These are phyloP conservation scores for Aspergillus nomiae DNA, from an alignment of 2,329 filamentous ascomycete genomes.

Conservation along the genomic window DNA sequence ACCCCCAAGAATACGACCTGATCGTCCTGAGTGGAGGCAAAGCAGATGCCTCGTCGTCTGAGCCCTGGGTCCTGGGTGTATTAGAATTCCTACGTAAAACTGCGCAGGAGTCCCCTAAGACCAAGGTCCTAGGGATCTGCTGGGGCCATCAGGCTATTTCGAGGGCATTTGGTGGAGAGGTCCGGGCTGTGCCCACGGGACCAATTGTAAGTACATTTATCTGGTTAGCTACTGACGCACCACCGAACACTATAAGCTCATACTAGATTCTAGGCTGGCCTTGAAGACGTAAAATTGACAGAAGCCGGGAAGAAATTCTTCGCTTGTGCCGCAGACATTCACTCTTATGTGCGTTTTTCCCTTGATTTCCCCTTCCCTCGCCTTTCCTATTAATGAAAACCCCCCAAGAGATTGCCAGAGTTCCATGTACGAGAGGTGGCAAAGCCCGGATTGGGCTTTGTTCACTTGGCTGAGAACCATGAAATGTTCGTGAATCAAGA, in stretches of 20 bases:
- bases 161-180: slow-evolving; percentile 33
- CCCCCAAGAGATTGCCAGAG: slow-evolving; percentile 37
- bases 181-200: slow-evolving; percentile 38
- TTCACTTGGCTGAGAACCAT: slow-evolving; percentile 38
- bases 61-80: slow-evolving; percentile 49
- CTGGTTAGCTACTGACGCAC: slow-evolving; percentile 18
- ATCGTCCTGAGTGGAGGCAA: slow-evolving; percentile 49
- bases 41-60: slow-evolving; percentile 29
- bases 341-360: neutral
- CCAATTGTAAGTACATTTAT: slow-evolving; percentile 9
- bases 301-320: slow-evolving; percentile 43
- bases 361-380: no score
- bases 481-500: slow-evolving; percentile 44
- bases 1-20: slow-evolving; percentile 44
- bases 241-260: no score
- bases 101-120: slow-evolving; percentile 28
- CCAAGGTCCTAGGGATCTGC: slow-evolving; percentile 43
- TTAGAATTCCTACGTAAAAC: slow-evolving; percentile 43
- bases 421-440: slow-evolving; percentile 46
- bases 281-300: slow-evolving; percentile 38
- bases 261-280: slow-evolving; percentile 31
- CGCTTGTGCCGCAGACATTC: neutral
- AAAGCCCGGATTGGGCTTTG: slow-evolving; percentile 35
- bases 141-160: slow-evolving; percentile 51
- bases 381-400: slow-evolving; percentile 11